Evolutionary conservation across 2,329 filamentous ascomycete species (phyloP).

Genomic region (Teratosphaeriaceae sp.): DNA sequence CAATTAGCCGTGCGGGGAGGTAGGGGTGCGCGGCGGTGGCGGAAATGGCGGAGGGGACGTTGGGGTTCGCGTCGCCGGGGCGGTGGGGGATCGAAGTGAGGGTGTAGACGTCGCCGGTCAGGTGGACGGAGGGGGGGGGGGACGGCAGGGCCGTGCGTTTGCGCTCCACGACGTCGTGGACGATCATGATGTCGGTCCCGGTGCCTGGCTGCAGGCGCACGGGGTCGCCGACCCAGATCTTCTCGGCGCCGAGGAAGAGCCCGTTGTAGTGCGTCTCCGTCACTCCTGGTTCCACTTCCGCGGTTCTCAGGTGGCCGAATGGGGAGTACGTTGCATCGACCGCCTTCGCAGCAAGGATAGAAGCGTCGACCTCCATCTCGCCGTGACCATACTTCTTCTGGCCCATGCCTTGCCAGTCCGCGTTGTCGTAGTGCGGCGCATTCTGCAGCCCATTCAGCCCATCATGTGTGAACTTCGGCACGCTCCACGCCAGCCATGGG

Average conservation of each 20-base stretch:
- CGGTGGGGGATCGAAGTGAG: conserved; percentile 35
- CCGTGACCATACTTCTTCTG: conserved; percentile 38
- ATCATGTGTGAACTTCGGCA: conserved; percentile 44
- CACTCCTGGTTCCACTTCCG: conserved; percentile 29
- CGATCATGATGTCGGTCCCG: conserved; percentile 43
- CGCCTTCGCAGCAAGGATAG: conserved; percentile 50
- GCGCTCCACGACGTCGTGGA: conserved; percentile 39
- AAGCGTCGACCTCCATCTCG: conserved; percentile 49
- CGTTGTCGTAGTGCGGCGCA: conserved; percentile 40
- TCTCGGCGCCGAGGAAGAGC: conserved; percentile 52
- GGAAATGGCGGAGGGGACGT: conserved; percentile 28
- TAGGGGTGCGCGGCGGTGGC: conserved; percentile 29
- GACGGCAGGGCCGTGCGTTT: conserved; percentile 18
- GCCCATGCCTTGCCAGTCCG: conserved; percentile 45
- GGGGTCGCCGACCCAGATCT: conserved; percentile 54
- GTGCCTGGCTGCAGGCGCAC: conserved; percentile 44
- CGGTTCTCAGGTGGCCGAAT: conserved; percentile 41
- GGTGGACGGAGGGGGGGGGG: conserved; percentile 27
- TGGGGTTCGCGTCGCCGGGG: conserved; percentile 22
- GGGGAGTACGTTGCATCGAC: conserved; percentile 51
- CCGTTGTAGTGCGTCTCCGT: conserved; percentile 45
- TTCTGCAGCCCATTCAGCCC: conserved; percentile 34
- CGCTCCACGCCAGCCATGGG: conserved; percentile 54
- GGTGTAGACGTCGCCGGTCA: conserved; percentile 48
- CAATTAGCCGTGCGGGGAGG: conserved; percentile 45